Percentiles rank a stretch among this genome's conserved stretches.
Evolutionary conservation across 1,139 yeast species (phyloP).

Genomic region (Sugiyamaella novakii): DNA sequence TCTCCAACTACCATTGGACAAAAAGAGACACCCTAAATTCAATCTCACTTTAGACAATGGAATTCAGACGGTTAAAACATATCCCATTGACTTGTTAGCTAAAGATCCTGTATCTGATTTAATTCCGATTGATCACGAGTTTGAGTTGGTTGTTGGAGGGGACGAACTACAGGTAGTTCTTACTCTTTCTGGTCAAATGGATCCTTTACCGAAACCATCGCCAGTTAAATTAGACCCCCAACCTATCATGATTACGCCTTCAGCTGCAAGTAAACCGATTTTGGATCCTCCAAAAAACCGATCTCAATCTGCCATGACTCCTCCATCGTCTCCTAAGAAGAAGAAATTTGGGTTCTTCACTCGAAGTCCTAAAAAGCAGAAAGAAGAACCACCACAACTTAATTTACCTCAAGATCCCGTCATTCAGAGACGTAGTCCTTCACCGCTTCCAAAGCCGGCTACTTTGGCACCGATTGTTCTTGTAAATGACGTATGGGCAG

Average conservation of each 20-base stretch:
- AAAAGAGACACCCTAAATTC: slow-evolving; percentile 51
- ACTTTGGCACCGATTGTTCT: slow-evolving; percentile 2
- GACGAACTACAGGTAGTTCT: slow-evolving; percentile 63
- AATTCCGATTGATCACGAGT: slow-evolving; percentile 65
- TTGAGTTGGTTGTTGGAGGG: slow-evolving; percentile 67
- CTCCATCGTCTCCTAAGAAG: slow-evolving; percentile 29
- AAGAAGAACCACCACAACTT: slow-evolving; percentile 14
- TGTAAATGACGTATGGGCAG: slow-evolving; percentile 38
- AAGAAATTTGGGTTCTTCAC: slow-evolving; percentile 12
- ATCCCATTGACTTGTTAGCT: slow-evolving; percentile 54
- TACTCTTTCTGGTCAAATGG: slow-evolving; percentile 57
- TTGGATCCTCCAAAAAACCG: slow-evolving; percentile 17
- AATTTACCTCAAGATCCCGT: slow-evolving; percentile 9
- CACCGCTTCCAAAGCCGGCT: slow-evolving; percentile 9
- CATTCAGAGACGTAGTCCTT: slow-evolving; percentile 8
- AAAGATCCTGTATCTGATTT: slow-evolving; percentile 31
- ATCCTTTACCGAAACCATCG: slow-evolving; percentile 19
- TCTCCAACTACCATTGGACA: slow-evolving; percentile 54
- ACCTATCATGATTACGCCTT: not conserved
- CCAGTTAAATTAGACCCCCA: not conserved
- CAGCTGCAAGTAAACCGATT: slow-evolving; percentile 11
- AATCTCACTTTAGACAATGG: slow-evolving; percentile 83
- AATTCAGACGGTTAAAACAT: slow-evolving; percentile 77
- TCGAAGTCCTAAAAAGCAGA: slow-evolving; percentile 18
- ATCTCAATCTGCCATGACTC: slow-evolving; percentile 22